Evolutionary conservation across 345 rosid species (phyloP).

Genomic region (Aegle marmelos): DNA sequence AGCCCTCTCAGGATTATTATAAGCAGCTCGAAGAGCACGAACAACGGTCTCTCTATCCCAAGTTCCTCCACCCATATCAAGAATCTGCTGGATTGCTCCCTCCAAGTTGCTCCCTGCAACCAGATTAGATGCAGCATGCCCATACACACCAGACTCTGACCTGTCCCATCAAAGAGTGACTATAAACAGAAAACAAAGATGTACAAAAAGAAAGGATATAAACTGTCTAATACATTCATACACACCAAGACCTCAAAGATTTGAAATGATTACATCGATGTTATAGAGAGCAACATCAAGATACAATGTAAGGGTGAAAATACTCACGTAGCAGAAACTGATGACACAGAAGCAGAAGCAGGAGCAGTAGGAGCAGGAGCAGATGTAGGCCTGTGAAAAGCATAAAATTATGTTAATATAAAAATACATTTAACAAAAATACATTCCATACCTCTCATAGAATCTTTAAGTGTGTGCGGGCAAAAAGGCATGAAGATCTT

Average conservation of each 20-base stretch:
- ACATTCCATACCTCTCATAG: background rate
- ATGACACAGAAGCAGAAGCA: slow-evolving; percentile 24
- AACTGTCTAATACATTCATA: background rate
- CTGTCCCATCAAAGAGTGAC: slow-evolving; percentile 33
- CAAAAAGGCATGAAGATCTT: background rate
- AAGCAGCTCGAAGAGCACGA: slow-evolving; percentile 93
- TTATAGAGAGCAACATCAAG: background rate
- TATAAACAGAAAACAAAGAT: background rate
- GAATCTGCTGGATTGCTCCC: slow-evolving; percentile 80
- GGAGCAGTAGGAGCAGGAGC: slow-evolving; percentile 23
- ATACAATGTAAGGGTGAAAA: slow-evolving; percentile 13
- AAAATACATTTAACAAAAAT: background rate
- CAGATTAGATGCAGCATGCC: slow-evolving; percentile 84
- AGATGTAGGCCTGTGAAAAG: slow-evolving; percentile 31
- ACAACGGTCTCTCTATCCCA: slow-evolving; percentile 90
- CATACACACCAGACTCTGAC: slow-evolving; percentile 54
- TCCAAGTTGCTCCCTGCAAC: slow-evolving; percentile 84
- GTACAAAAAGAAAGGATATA: background rate
- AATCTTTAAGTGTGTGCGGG: background rate
- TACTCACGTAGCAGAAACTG: slow-evolving; percentile 23
- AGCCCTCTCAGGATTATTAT: slow-evolving; percentile 94
- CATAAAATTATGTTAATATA: background rate
- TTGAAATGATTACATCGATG: background rate
- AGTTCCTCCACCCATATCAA: slow-evolving; percentile 94
- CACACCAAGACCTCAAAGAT: background rate